phyloP scores from a whole-genome alignment of 208 protist genomes.

The Trypanosoma grayi region DNA sequence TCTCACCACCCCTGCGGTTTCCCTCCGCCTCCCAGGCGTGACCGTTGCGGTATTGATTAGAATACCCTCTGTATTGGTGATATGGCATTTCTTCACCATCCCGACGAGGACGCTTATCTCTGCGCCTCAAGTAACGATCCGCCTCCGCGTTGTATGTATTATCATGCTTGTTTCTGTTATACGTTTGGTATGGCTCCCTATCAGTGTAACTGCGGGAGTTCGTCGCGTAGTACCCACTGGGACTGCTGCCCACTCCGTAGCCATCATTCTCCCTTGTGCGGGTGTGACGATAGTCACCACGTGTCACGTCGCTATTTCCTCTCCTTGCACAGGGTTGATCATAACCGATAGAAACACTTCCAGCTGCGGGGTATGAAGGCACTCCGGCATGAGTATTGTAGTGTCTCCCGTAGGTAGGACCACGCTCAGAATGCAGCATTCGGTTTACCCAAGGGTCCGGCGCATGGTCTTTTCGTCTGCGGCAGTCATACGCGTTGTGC shows the following conservation, averaged over 20 bases:
- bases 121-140: background rate
- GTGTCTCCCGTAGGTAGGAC: background rate
- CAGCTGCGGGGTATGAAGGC: background rate
- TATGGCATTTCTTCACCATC: background rate
- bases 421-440: background rate
- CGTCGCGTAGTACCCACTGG: background rate
- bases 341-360: background rate
- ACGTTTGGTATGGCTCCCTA: background rate
- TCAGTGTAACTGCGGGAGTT: background rate
- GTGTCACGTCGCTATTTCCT: background rate
- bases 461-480: conserved; percentile 30
- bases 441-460: conserved; percentile 56
- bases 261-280: conserved; percentile 1
- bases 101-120: background rate
- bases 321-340: background rate
- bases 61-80: background rate
- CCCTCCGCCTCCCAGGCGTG: background rate
- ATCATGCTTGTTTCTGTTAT: background rate
- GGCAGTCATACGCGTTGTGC: conserved; percentile 70
- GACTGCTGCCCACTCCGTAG: background rate
- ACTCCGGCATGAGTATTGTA: background rate
- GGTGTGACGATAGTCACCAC: background rate
- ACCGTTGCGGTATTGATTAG: too few species aligned
- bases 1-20: too few species aligned
- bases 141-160: background rate